Percentiles rank a stretch among this genome's conserved stretches.
phyloP scores from a whole-genome alignment of 768 basidiomycete genomes.

The Lepiota venenata region DNA sequence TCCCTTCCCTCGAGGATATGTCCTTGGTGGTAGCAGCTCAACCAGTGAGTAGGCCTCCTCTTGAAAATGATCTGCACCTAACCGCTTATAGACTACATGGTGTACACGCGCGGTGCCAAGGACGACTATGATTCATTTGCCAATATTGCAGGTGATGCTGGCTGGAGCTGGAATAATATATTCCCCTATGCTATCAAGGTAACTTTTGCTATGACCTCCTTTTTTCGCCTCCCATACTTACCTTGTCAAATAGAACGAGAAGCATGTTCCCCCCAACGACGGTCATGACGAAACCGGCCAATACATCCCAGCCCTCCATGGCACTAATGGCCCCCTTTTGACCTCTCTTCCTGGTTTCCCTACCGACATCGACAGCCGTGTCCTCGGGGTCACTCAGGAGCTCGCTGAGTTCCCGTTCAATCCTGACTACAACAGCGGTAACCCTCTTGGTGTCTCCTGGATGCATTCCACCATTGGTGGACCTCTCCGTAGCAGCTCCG shows the following conservation, averaged over 20 bases:
- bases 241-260: conserved; percentile 28
- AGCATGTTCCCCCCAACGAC: conserved; percentile 33
- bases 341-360: conserved; percentile 30
- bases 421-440: conserved; percentile 29
- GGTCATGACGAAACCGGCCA: conserved; percentile 33
- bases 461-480: conserved; percentile 27
- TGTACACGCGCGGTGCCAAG: conserved; percentile 25
- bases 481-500: conserved; percentile 32
- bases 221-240: not conserved
- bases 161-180: conserved; percentile 35
- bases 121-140: conserved; percentile 36
- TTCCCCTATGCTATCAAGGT: conserved; percentile 30
- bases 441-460: conserved; percentile 33
- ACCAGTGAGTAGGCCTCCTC: conserved; percentile 3
- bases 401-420: conserved; percentile 32
- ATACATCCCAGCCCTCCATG: conserved; percentile 34
- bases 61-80: not conserved
- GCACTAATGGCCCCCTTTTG: conserved; percentile 26
- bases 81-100: not conserved
- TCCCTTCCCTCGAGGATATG: conserved; percentile 19
- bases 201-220: not conserved
- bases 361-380: conserved; percentile 26
- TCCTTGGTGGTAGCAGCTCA: conserved; percentile 28
- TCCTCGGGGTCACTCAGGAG: conserved; percentile 34
- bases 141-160: conserved; percentile 27